These are phyloP conservation scores for Babesia microti DNA, from an alignment of 169 alveolate species.

Conservation along the genomic window DNA sequence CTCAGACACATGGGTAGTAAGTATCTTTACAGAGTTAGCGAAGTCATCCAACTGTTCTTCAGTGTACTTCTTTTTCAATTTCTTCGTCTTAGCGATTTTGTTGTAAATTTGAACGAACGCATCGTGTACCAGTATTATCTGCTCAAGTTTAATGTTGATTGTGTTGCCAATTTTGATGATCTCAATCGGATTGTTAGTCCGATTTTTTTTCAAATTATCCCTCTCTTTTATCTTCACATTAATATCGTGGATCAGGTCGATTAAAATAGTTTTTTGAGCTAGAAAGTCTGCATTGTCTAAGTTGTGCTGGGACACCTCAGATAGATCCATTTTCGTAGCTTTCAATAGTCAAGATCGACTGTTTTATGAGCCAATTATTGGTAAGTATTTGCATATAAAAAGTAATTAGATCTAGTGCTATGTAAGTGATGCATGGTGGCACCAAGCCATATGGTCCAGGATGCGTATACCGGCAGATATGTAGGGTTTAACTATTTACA, in stretches of 20 bases:
- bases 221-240: slow-evolving; percentile 20
- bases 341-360: slow-evolving; percentile 10
- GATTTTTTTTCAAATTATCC: slow-evolving; percentile 10
- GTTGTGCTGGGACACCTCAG: slow-evolving; percentile 10
- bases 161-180: slow-evolving; percentile 29
- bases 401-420: too few species aligned
- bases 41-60: slow-evolving; percentile 18
- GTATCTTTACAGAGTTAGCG: slow-evolving; percentile 31
- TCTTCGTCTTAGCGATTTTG: slow-evolving; percentile 1
- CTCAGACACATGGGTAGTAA: slow-evolving; percentile 12
- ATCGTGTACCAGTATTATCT: slow-evolving; percentile 16
- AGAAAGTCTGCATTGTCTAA: slow-evolving; percentile 36
- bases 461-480: too few species aligned
- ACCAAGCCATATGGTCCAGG: too few species aligned
- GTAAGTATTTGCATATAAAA: too few species aligned
- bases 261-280: slow-evolving; percentile 20
- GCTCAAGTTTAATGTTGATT: slow-evolving; percentile 15
- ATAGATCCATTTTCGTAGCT: slow-evolving; percentile 5
- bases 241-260: slow-evolving; percentile 25
- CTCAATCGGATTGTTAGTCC: slow-evolving; percentile 23
- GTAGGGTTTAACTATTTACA: too few species aligned
- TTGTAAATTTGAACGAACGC: slow-evolving; percentile 17
- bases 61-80: slow-evolving; percentile 26
- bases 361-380: too few species aligned
- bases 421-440: too few species aligned